Evolutionary conservation across 2,329 filamentous ascomycete genomes (phyloP).

Genomic region (Pestalotiopsis sp.): DNA sequence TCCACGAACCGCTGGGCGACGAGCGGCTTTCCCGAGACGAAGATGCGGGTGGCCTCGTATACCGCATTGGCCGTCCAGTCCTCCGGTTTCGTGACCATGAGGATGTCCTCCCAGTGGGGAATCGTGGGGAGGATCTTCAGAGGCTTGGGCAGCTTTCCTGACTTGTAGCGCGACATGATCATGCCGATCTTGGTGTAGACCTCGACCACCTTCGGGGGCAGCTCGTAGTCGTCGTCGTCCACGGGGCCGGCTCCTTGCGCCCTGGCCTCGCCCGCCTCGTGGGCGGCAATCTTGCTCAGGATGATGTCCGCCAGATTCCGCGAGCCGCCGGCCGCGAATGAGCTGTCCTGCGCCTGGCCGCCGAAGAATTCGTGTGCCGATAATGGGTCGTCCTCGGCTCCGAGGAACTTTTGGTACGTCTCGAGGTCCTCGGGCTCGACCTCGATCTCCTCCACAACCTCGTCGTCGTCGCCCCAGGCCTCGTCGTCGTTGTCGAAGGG

Average conservation of each 20-base stretch:
- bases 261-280: constrained; percentile 70
- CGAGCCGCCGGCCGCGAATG: constrained; percentile 50
- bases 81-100: constrained; percentile 81
- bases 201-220: constrained; percentile 90
- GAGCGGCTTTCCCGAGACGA: constrained; percentile 80
- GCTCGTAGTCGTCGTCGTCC: constrained; percentile 82
- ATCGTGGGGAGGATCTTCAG: constrained; percentile 96
- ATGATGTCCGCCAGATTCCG: constrained; percentile 93
- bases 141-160: constrained; percentile 91
- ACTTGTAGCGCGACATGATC: constrained; percentile 90
- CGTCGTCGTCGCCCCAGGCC: constrained; percentile 69
- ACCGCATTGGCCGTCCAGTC: constrained; percentile 73
- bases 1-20: constrained; percentile 85
- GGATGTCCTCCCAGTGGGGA: constrained; percentile 87
- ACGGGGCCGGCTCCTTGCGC: constrained; percentile 56
- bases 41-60: constrained; percentile 90
- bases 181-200: constrained; percentile 93
- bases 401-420: constrained; percentile 89
- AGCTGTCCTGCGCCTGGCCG: constrained; percentile 43
- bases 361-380: constrained; percentile 63
- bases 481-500: constrained; percentile 56
- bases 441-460: constrained; percentile 78
- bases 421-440: constrained; percentile 88
- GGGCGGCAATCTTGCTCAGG: constrained; percentile 88
- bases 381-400: constrained; percentile 70